Evolutionary conservation across 495 filamentous ascomycete species (phyloP).

Genomic region (Gamarada debralockiae): DNA sequence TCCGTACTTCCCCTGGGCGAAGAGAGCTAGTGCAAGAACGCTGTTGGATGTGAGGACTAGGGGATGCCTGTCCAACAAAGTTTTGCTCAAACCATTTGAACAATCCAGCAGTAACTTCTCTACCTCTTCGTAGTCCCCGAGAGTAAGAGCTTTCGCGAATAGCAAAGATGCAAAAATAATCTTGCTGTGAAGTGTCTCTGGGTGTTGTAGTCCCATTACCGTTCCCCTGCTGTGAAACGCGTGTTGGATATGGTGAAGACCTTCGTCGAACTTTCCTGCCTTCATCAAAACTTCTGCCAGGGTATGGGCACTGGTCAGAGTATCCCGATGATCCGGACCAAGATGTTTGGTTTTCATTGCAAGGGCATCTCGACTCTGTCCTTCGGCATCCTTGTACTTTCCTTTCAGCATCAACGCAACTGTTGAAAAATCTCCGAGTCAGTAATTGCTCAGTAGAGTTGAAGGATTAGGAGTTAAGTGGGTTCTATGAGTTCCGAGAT

Average conservation of each 20-base stretch:
- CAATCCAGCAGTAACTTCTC: slow-evolving; percentile 3
- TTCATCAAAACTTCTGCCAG: slow-evolving; percentile 3
- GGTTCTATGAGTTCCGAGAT: too few species aligned
- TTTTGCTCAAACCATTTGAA: slow-evolving; percentile 2
- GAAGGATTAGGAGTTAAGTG: too few species aligned
- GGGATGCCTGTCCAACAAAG: slow-evolving; percentile 5
- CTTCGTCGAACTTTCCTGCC: slow-evolving; percentile 11
- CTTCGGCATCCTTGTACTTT: slow-evolving; percentile 5
- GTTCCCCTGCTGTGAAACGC: slow-evolving; percentile 11
- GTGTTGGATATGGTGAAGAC: slow-evolving; percentile 1
- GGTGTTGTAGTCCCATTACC: slow-evolving; percentile 3
- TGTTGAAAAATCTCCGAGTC: slow-evolving; percentile 7
- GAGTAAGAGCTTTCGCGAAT: not conserved
- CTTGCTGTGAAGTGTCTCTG: slow-evolving; percentile 8
- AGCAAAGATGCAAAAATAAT: slow-evolving; percentile 4
- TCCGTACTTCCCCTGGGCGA: slow-evolving; percentile 10
- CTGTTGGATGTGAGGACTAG: slow-evolving; percentile 3
- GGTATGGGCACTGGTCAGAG: slow-evolving; percentile 7
- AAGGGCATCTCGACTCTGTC: slow-evolving; percentile 7
- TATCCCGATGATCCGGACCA: slow-evolving; percentile 2
- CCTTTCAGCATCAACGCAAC: slow-evolving; percentile 11
- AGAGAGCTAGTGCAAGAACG: slow-evolving; percentile 5
- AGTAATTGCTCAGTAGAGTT: too few species aligned
- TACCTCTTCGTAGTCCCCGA: slow-evolving; percentile 5
- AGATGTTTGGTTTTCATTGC: not conserved